A percentile compares a stretch with the other conserved stretches of the same genome.
These are phyloP conservation scores for Backusella sp. DNA, from an alignment of 192 early-diverging fungal genomes.

Conservation along the genomic window DNA sequence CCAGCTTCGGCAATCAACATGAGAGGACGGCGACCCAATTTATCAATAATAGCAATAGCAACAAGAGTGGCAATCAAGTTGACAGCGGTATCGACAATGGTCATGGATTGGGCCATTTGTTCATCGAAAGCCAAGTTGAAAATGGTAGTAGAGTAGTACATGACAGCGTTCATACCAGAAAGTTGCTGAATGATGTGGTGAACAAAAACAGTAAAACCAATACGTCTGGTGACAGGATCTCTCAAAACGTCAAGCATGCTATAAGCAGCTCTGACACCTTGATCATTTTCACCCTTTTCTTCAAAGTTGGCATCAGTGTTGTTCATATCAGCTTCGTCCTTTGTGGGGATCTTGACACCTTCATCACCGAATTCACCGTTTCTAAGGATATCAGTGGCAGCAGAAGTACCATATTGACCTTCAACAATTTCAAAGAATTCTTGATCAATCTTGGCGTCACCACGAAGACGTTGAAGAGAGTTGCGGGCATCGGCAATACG, in stretches of 20 bases:
- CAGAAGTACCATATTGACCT: constrained; percentile 25
- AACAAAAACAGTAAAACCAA: constrained; percentile 62
- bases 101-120: constrained; percentile 55
- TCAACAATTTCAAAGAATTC: constrained; percentile 65
- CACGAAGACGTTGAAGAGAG: constrained; percentile 55
- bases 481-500: constrained; percentile 57
- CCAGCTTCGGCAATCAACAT: constrained; percentile 60
- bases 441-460: constrained; percentile 48
- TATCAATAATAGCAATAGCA: constrained; percentile 62
- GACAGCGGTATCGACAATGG: constrained; percentile 54
- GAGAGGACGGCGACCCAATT: constrained; percentile 63
- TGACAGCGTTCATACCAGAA: constrained; percentile 81
- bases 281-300: constrained; percentile 12
- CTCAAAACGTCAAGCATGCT: constrained; percentile 54
- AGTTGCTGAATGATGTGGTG: constrained; percentile 80
- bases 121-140: constrained; percentile 61
- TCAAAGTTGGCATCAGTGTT: constrained; percentile 12
- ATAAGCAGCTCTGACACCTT: constrained; percentile 37
- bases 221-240: constrained; percentile 52
- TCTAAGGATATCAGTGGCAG: constrained; percentile 5
- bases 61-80: constrained; percentile 62
- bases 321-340: background rate
- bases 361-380: constrained; percentile 12
- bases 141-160: constrained; percentile 82
- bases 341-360: constrained; percentile 7